Percentiles rank a stretch among this genome's conserved stretches.
Conservation (phyloP, 768 basidiomycete genomes). For the Naganishia antarctica region DNA sequence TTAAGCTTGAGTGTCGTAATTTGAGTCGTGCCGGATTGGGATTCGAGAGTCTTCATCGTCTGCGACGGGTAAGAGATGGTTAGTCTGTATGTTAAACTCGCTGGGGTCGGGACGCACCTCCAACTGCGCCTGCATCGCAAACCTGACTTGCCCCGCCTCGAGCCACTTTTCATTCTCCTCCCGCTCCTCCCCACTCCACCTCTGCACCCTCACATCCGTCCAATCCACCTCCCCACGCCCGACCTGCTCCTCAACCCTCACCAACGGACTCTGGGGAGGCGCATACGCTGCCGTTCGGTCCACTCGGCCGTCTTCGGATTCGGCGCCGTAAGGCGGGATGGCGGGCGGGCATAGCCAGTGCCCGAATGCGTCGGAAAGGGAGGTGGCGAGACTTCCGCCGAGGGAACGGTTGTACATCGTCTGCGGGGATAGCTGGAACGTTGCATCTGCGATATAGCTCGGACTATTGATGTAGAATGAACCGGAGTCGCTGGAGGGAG, state of each 20-base stretch:
- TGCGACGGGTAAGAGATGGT: not conserved
- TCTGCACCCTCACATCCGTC: slow-evolving; percentile 39
- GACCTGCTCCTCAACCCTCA: slow-evolving; percentile 23
- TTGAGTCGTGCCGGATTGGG: slow-evolving; percentile 26
- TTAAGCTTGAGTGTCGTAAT: slow-evolving; percentile 27
- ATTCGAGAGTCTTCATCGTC: slow-evolving; percentile 29
- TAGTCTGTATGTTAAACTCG: not conserved
- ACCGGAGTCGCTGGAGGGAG: not conserved
- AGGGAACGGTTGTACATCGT: slow-evolving; percentile 22
- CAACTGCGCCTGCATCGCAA: slow-evolving; percentile 34
- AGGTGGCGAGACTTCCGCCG: slow-evolving; percentile 4
- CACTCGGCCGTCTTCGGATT: not conserved
- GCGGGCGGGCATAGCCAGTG: slow-evolving; percentile 39
- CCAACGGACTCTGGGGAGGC: slow-evolving; percentile 36
- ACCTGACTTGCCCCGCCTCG: slow-evolving; percentile 28
- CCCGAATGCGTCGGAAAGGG: slow-evolving; percentile 29
- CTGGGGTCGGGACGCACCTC: slow-evolving; percentile 28
- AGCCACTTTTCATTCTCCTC: slow-evolving; percentile 36
- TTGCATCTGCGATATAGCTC: slow-evolving; percentile 8
- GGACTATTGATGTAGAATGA: slow-evolving; percentile 16
- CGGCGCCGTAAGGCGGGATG: slow-evolving; percentile 3
- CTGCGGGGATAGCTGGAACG: slow-evolving; percentile 12
- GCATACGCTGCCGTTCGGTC: slow-evolving; percentile 12
- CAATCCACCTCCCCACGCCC: slow-evolving; percentile 34
- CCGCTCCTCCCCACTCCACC: slow-evolving; percentile 36